phyloP scores from a whole-genome alignment of 805 yeast genomes.

The Starmerella asiatica region DNA sequence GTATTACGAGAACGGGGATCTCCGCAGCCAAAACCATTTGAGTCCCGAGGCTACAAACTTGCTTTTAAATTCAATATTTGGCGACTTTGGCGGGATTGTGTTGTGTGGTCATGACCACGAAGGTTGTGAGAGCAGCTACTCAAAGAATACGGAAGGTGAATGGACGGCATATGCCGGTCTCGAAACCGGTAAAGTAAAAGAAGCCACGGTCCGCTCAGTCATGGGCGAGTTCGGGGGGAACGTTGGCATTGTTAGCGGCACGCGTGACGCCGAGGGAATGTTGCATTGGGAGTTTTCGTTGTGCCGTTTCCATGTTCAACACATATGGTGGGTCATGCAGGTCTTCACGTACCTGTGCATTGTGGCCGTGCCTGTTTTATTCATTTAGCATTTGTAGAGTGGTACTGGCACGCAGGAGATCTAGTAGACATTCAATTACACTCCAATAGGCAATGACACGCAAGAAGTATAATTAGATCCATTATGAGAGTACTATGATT shows the following conservation, averaged over 20 bases:
- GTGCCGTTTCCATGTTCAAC: slow-evolving; percentile 79
- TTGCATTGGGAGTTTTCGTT: slow-evolving; percentile 61
- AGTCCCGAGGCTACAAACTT: slow-evolving; percentile 50
- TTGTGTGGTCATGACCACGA: slow-evolving; percentile 94
- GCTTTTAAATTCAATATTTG: slow-evolving; percentile 60
- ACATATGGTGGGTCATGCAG: slow-evolving; percentile 90
- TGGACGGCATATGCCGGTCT: slow-evolving; percentile 5
- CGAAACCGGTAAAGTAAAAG: slow-evolving; percentile 26
- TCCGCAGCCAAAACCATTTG: slow-evolving; percentile 79
- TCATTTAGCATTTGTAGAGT: not conserved
- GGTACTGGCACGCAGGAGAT: not conserved
- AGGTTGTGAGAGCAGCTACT: slow-evolving; percentile 68
- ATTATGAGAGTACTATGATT: too few species aligned
- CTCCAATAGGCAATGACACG: not conserved
- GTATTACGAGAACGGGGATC: slow-evolving; percentile 41
- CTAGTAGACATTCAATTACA: not conserved
- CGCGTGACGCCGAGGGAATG: slow-evolving; percentile 28
- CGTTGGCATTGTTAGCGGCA: slow-evolving; percentile 72
- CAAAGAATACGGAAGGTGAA: slow-evolving; percentile 10
- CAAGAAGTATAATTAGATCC: too few species aligned
- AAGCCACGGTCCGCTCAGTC: slow-evolving; percentile 77
- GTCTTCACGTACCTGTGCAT: slow-evolving; percentile 31
- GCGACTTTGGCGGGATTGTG: slow-evolving; percentile 52
- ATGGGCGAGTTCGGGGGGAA: slow-evolving; percentile 95
- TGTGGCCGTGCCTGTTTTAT: not conserved